Evolutionary conservation across 164 flowering plant genomes (phyloP).

Genomic region (Houttuynia cordata): DNA sequence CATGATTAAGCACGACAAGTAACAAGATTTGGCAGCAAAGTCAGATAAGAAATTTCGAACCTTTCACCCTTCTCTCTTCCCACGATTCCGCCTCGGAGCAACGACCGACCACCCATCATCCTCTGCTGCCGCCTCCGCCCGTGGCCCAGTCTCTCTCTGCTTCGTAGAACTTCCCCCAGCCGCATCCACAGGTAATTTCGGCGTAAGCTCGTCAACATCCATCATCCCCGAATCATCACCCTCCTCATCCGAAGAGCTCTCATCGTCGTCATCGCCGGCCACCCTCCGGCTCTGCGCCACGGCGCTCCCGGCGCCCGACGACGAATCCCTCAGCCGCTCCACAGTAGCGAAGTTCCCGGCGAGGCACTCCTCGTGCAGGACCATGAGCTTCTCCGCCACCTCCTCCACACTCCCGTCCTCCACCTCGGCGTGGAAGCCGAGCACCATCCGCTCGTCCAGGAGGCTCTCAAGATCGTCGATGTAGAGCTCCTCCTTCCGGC

Average conservation of each 20-base stretch:
- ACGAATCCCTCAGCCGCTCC: background rate
- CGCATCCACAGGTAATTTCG: background rate
- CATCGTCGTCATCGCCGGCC: background rate
- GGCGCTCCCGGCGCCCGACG: background rate
- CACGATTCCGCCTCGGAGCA: background rate
- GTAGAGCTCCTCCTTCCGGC: background rate
- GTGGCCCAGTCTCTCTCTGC: background rate
- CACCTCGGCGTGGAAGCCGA: constrained; percentile 22
- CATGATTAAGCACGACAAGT: background rate
- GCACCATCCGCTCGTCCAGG: constrained; percentile 27
- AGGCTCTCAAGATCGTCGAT: constrained; percentile 28
- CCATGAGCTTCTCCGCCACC: constrained; percentile 9
- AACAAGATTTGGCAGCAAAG: background rate
- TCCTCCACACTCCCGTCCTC: constrained; percentile 42
- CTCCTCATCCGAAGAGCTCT: background rate
- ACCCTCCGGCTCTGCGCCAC: background rate
- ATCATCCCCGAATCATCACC: background rate
- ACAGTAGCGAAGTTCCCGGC: background rate
- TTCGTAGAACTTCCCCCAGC: background rate
- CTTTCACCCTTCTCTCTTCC: background rate
- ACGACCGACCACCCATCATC: background rate
- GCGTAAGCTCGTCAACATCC: background rate
- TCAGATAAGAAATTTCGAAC: background rate
- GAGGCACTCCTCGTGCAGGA: background rate
- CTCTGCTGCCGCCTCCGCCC: background rate